These are phyloP conservation scores for Takakia lepidozioides DNA, from an alignment of 225 moss, liverwort and hornwort genomes.

Conservation along the genomic window DNA sequence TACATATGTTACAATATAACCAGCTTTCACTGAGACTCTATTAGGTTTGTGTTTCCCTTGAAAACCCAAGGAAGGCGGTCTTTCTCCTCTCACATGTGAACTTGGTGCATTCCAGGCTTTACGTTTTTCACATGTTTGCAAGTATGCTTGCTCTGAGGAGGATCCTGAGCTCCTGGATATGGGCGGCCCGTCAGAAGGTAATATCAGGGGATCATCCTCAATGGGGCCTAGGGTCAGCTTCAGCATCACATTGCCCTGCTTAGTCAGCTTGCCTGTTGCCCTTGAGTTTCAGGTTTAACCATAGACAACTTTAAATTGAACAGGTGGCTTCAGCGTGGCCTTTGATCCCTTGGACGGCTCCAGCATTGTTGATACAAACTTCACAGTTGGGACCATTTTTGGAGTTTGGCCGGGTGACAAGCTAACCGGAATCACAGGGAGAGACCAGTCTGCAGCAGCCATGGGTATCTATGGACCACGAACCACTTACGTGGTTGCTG, in stretches of 20 bases:
- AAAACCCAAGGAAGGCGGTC: neutral
- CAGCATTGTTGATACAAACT: constrained; percentile 99
- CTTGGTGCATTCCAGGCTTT: constrained; percentile 35
- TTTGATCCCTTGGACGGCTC: constrained; percentile 97
- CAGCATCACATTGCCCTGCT: too few species aligned
- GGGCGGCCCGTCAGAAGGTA: constrained; percentile 61
- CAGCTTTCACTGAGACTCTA: too few species aligned
- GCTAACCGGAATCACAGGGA: constrained; percentile 77
- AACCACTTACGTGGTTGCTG: constrained; percentile 76
- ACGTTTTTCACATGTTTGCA: constrained; percentile 82
- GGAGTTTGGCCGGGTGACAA: constrained; percentile 96
- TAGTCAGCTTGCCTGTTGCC: too few species aligned
- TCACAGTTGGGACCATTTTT: constrained; percentile 97
- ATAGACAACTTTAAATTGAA: neutral
- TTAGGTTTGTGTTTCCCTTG: too few species aligned
- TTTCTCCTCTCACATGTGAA: neutral
- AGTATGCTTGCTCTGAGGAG: constrained; percentile 97
- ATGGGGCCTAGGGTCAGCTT: too few species aligned
- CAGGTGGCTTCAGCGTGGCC: constrained; percentile 85
- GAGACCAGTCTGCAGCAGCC: constrained; percentile 79
- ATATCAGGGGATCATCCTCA: too few species aligned
- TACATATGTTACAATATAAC: too few species aligned
- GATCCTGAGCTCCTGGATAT: constrained; percentile 73
- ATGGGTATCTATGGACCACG: constrained; percentile 98
- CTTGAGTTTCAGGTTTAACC: too few species aligned